phyloP scores from a whole-genome alignment of 1,139 yeast genomes.

The Pichia sp. region DNA sequence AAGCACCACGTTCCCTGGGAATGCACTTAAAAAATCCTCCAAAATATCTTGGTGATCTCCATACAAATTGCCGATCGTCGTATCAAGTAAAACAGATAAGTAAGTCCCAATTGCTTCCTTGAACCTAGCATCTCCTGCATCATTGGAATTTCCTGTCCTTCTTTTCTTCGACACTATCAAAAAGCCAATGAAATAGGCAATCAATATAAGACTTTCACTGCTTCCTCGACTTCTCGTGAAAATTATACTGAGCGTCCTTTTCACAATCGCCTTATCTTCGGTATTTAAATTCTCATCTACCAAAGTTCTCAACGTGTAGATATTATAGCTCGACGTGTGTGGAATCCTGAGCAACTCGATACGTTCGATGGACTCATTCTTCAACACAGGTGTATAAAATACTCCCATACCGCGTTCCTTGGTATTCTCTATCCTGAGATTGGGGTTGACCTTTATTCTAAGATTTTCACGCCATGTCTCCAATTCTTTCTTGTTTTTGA shows the following conservation, averaged over 20 bases:
- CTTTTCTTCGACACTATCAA: slow-evolving; percentile 13
- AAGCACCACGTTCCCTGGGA: slow-evolving; percentile 27
- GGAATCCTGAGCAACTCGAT: slow-evolving; percentile 28
- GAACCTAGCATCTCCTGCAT: slow-evolving; percentile 1
- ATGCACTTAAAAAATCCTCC: slow-evolving; percentile 24
- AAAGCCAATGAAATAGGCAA: slow-evolving; percentile 29
- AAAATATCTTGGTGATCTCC: slow-evolving; percentile 29
- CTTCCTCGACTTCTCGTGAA: slow-evolving; percentile 16
- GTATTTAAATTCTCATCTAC: slow-evolving; percentile 12
- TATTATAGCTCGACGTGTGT: slow-evolving; percentile 16
- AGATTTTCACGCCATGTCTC: slow-evolving; percentile 8
- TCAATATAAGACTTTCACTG: slow-evolving; percentile 28
- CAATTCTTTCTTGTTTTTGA: not conserved
- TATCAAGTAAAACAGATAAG: slow-evolving; percentile 25
- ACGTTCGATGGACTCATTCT: not conserved
- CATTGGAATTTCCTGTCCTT: slow-evolving; percentile 2
- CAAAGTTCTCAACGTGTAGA: slow-evolving; percentile 21
- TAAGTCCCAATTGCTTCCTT: slow-evolving; percentile 23
- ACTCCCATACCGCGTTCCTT: slow-evolving; percentile 29
- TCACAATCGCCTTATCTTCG: slow-evolving; percentile 22
- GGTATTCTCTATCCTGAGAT: slow-evolving; percentile 19
- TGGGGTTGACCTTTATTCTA: slow-evolving; percentile 10
- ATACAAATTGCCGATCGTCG: slow-evolving; percentile 25
- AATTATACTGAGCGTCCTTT: slow-evolving; percentile 24
- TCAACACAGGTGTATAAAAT: slow-evolving; percentile 14